A percentile compares a stretch with the other conserved stretches of the same genome.
phyloP scores from a whole-genome alignment of 2,329 filamentous ascomycete species.

The Venturia effusa region DNA sequence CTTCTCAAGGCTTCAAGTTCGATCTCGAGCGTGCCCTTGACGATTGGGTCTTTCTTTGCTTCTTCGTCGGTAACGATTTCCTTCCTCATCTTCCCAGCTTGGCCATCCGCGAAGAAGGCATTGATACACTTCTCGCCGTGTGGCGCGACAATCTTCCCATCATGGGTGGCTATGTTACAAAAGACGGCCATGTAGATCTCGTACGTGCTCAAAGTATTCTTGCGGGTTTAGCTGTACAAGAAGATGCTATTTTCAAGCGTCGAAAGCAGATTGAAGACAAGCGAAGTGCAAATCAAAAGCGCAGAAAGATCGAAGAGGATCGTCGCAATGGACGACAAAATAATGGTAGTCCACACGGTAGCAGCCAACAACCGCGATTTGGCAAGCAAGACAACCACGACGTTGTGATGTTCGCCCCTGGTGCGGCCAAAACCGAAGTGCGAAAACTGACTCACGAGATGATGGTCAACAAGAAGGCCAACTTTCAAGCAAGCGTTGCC shows the following conservation, averaged over 20 bases:
- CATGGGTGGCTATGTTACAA: conserved; percentile 94
- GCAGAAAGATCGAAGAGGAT: conserved; percentile 62
- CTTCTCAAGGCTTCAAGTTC: conserved; percentile 74
- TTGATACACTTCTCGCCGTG: conserved; percentile 91
- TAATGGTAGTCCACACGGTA: conserved; percentile 11
- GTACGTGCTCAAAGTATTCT: conserved; percentile 80
- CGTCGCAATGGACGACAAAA: conserved; percentile 35
- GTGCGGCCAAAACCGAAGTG: conserved; percentile 25
- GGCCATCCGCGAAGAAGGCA: conserved; percentile 93
- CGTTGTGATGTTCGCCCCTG: conserved; percentile 25
- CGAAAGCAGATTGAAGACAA: conserved; percentile 79
- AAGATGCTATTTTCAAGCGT: conserved; percentile 84
- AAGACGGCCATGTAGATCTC: conserved; percentile 86
- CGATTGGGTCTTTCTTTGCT: conserved; percentile 99
- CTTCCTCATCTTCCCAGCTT: conserved; percentile 93
- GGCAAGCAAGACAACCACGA: conserved; percentile 14
- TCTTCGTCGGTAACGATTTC: conserved; percentile 98
- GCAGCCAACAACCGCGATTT: neutral
- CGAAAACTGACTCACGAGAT: conserved; percentile 70
- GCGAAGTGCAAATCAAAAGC: conserved; percentile 66
- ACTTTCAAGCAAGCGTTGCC: conserved; percentile 27
- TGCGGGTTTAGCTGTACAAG: conserved; percentile 78
- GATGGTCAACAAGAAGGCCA: conserved; percentile 62
- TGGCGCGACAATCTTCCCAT: conserved; percentile 85
- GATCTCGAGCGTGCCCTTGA: conserved; percentile 90